Conservation (phyloP, 768 basidiomycete genomes). For the Royoungia palumana region DNA sequence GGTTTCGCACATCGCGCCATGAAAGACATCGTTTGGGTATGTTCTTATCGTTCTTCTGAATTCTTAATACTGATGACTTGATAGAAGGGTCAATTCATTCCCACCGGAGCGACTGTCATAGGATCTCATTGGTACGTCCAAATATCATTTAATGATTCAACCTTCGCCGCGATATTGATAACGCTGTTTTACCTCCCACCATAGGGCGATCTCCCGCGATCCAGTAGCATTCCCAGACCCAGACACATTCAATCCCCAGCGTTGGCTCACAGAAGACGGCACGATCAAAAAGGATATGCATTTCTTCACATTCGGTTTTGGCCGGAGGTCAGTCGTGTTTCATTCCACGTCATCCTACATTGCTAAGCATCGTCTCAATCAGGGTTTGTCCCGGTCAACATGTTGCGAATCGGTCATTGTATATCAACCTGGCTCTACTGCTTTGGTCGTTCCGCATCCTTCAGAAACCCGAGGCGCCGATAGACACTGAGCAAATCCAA, state of each 20-base stretch:
- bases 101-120: slow-evolving; percentile 10
- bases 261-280: slow-evolving; percentile 4
- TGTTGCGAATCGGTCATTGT: slow-evolving; percentile 45
- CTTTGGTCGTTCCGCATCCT: slow-evolving; percentile 59
- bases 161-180: too few relatives aligned
- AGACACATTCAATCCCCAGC: slow-evolving; percentile 8
- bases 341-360: too few relatives aligned
- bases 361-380: background rate
- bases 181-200: background rate
- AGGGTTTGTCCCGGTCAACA: slow-evolving; percentile 61
- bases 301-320: slow-evolving; percentile 3
- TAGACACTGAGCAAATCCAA: slow-evolving; percentile 45
- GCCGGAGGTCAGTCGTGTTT: background rate
- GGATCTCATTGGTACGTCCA: slow-evolving; percentile 15
- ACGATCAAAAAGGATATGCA: background rate
- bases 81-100: slow-evolving; percentile 13
- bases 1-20: slow-evolving; percentile 8
- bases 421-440: slow-evolving; percentile 55
- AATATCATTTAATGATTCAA: too few relatives aligned
- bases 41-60: background rate
- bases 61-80: too few relatives aligned
- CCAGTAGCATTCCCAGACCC: slow-evolving; percentile 12
- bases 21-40: slow-evolving; percentile 10
- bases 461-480: slow-evolving; percentile 44
- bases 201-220: slow-evolving; percentile 15